Conservation (phyloP, 208 protist species). For the Leishmania gerbilli region DNA sequence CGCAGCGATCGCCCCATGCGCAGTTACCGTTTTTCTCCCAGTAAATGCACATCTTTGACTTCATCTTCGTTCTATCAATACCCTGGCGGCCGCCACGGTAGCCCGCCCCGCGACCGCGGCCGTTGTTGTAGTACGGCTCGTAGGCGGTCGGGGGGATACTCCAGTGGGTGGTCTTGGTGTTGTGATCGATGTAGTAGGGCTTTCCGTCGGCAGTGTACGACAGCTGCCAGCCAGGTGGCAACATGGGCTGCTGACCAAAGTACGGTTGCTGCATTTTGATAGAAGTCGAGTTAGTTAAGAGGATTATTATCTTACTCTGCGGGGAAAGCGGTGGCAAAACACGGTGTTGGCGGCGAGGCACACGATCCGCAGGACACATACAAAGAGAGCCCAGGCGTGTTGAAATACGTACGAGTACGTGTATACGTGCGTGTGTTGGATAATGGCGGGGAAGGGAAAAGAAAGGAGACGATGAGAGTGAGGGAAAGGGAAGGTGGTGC, state of each 20-base stretch:
- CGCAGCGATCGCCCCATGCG: slow-evolving; percentile 83
- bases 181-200: slow-evolving; percentile 87
- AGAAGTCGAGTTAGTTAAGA: slow-evolving; percentile 14
- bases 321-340: not conserved
- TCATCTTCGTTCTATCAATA: slow-evolving; percentile 78
- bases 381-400: not conserved
- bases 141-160: slow-evolving; percentile 51
- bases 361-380: not conserved
- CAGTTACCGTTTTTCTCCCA: slow-evolving; percentile 84
- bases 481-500: not conserved
- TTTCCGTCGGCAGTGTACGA: slow-evolving; percentile 71
- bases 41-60: slow-evolving; percentile 90
- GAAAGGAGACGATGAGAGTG: slow-evolving; percentile 18
- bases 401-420: slow-evolving; percentile 15
- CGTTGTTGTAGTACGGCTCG: slow-evolving; percentile 34
- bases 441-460: not conserved
- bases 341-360: not conserved
- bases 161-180: slow-evolving; percentile 88
- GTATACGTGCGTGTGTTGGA: not conserved
- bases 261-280: slow-evolving; percentile 63
- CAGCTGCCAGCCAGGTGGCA: slow-evolving; percentile 81
- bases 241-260: slow-evolving; percentile 50
- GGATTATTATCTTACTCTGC: slow-evolving; percentile 29
- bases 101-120: slow-evolving; percentile 35
- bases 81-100: slow-evolving; percentile 47